A percentile compares a stretch with the other conserved stretches of the same genome.
phyloP scores from a whole-genome alignment of 345 rosid genomes.

The Camelina hispida region DNA sequence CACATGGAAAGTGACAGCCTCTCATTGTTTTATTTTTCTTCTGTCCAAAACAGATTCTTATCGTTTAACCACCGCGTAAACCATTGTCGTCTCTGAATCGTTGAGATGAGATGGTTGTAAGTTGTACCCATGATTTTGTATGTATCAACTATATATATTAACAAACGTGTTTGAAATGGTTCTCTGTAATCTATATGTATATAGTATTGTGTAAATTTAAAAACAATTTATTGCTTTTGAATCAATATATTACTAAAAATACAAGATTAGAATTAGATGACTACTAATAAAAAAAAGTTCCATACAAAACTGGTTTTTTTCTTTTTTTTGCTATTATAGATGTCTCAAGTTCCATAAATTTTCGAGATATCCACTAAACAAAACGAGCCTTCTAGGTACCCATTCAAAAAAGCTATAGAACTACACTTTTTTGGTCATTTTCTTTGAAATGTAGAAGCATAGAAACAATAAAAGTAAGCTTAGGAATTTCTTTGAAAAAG shows the following conservation, averaged over 20 bases:
- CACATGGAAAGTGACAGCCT: conserved; percentile 42
- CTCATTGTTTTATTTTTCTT: conserved; percentile 13
- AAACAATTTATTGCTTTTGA: too few species aligned
- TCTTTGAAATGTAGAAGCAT: too few species aligned
- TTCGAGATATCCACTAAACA: too few species aligned
- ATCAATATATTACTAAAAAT: too few species aligned
- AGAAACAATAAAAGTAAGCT: too few species aligned
- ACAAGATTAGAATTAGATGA: too few species aligned
- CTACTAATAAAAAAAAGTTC: not conserved
- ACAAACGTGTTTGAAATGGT: not conserved
- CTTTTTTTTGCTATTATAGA: not conserved
- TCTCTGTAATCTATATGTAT: not conserved
- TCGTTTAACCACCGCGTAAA: conserved; percentile 15
- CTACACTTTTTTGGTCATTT: too few species aligned
- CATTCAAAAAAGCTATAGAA: too few species aligned
- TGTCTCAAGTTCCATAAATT: not conserved
- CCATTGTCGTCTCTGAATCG: not conserved
- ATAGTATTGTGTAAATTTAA: not conserved
- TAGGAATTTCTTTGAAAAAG: too few species aligned
- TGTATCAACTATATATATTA: not conserved
- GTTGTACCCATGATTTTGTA: conserved; percentile 7
- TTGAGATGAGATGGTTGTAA: not conserved
- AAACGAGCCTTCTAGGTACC: too few species aligned
- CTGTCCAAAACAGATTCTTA: conserved; percentile 5
- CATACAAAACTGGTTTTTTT: too few species aligned